Conservation (phyloP, 2,329 filamentous ascomycete genomes). For the Trichophyton simii region DNA sequence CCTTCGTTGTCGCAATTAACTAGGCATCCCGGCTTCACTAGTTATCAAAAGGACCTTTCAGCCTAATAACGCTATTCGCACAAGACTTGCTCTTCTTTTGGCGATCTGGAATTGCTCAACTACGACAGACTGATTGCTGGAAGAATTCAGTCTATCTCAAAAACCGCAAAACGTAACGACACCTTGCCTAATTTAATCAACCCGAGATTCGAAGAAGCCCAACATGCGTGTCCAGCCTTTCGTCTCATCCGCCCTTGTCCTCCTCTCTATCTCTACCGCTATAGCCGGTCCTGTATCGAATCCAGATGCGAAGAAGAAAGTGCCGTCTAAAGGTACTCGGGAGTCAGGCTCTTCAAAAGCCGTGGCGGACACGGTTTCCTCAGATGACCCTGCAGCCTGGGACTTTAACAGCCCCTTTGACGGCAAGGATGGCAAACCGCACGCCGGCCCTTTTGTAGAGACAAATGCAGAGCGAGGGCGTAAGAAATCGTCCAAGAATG, state of each 20-base stretch:
- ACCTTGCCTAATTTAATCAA: neutral
- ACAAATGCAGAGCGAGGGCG: conserved; percentile 37
- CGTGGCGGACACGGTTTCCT: neutral
- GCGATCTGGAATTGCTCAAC: neutral
- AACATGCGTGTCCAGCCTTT: conserved; percentile 12
- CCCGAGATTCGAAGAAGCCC: neutral
- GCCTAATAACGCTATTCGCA: neutral
- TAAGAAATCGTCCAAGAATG: conserved; percentile 28
- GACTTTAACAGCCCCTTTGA: conserved; percentile 53
- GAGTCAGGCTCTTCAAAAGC: neutral
- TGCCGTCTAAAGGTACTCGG: neutral
- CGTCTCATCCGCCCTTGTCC: conserved; percentile 10
- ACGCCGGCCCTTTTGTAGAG: conserved; percentile 61
- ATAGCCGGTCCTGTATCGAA: conserved; percentile 8
- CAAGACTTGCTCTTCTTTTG: neutral
- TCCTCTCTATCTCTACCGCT: conserved; percentile 11
- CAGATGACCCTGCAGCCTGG: neutral
- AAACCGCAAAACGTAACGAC: neutral
- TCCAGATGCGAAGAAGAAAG: neutral
- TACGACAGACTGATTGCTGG: neutral
- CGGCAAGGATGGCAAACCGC: conserved; percentile 85
- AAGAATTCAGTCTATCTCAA: neutral
- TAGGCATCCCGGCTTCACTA: neutral
- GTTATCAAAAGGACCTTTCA: neutral
- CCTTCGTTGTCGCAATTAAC: neutral